Conservation (phyloP, 2,329 filamentous ascomycete genomes). For the Stenocarpella maydis region DNA sequence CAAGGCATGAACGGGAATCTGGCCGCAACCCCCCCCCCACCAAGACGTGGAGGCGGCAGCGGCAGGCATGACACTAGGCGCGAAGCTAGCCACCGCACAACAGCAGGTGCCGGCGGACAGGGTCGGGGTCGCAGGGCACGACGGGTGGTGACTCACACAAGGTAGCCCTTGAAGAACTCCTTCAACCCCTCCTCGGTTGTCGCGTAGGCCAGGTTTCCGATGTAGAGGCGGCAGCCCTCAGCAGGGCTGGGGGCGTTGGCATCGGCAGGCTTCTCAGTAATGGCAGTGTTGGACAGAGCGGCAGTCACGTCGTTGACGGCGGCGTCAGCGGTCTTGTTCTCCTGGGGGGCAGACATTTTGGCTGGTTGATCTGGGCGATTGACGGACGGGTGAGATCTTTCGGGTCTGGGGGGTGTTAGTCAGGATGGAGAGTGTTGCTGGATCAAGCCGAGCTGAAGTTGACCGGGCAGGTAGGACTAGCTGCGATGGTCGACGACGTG, state of each 20-base stretch:
- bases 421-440: conserved; percentile 48
- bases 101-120: background rate
- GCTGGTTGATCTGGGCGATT: conserved; percentile 48
- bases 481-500: conserved; percentile 50
- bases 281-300: conserved; percentile 76
- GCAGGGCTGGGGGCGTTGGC: conserved; percentile 96
- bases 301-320: conserved; percentile 81
- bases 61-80: background rate
- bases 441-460: conserved; percentile 26
- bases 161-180: conserved; percentile 99
- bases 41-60: background rate
- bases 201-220: conserved; percentile 99
- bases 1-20: conserved; percentile 9
- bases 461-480: conserved; percentile 48
- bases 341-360: conserved; percentile 86
- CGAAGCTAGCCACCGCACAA: background rate
- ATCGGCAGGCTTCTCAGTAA: conserved; percentile 69
- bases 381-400: conserved; percentile 44
- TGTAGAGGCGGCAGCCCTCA: conserved; percentile 99
- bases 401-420: conserved; percentile 52
- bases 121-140: background rate
- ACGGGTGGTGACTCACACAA: conserved; percentile 79
- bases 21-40: too few relatives aligned
- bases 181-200: conserved; percentile 99
- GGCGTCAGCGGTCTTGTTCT: conserved; percentile 70